Base-by-base conservation (phyloP, 208 protist species). In the Trypanosoma caninum region DNA sequence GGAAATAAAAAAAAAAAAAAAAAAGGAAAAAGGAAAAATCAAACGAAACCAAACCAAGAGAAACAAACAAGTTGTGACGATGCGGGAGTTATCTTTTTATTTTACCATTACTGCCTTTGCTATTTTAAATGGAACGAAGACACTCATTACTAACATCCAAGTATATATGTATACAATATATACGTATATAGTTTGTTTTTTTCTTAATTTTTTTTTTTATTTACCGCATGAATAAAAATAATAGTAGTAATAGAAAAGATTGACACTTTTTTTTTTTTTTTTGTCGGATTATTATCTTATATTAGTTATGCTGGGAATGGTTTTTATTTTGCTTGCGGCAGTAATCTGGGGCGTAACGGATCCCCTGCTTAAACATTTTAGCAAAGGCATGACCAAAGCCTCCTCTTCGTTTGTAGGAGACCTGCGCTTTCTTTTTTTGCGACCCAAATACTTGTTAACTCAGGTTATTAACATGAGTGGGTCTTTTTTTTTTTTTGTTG, bases 311-410 rank as follows among this genome's bases (percentile, higher is more conserved):
- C 34, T 31, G 35, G 27, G 41, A 14, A 93, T 91, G 84, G 54
- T 87, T 28, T 23, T 74, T 34, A 52, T 95, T 45, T 54, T 94
- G 35, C 44, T 95, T 7, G 82, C 84, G 40, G 89, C 82, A 2
- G 38, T 92, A 13, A 63, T 95, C 14, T 95, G 89, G 89, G 89
- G 89, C 0, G 70, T 79, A 8, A 95, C 89, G 9, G 92, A 95
- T 40, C 89, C 89, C 25, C 51, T 95, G 25, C 59, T 95, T 23
- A 95, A 95, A 48, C 78, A 58, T 18, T 95, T 79, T 59, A 92
- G 80, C 55, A 68, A 60, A 52, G 88, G 85, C 16, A 83, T 92
- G 69, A n/a, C 75, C 1, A 82, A 51, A 14, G 74, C 61, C 9
- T 76, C 74, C 2, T 76, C 74, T 4, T 88, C 84, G 14, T 47